These are phyloP conservation scores for Piromyces sp. DNA, from an alignment of 192 early-diverging fungal species.

Conservation along the genomic window DNA sequence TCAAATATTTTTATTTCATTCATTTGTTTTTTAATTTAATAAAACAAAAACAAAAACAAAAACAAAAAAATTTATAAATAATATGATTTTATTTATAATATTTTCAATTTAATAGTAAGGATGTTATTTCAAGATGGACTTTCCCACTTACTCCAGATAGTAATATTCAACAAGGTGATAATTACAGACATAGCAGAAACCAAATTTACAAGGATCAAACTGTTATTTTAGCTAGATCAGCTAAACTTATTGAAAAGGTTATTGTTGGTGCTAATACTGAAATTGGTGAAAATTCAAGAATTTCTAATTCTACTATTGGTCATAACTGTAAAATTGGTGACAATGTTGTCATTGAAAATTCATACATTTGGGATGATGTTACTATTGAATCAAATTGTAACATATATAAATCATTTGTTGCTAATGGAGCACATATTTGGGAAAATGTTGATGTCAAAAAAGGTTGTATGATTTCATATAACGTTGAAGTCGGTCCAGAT, in stretches of 20 bases:
- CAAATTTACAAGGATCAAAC: conserved; percentile 69
- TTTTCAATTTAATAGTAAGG: conserved; percentile 30
- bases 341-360: conserved; percentile 57
- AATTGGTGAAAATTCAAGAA: conserved; percentile 52
- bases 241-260: conserved; percentile 54
- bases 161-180: conserved; percentile 46
- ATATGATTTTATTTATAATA: background rate
- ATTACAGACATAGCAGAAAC: conserved; percentile 56
- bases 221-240: conserved; percentile 52
- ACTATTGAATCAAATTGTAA: conserved; percentile 46
- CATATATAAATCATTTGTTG: conserved; percentile 58
- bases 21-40: too few relatives aligned
- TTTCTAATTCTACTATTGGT: conserved; percentile 72
- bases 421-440: conserved; percentile 43
- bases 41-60: too few relatives aligned
- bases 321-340: conserved; percentile 56
- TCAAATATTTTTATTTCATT: too few relatives aligned
- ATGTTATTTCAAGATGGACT: conserved; percentile 79
- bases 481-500: conserved; percentile 56
- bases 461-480: conserved; percentile 47
- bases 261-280: conserved; percentile 57
- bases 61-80: too few relatives aligned
- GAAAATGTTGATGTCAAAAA: conserved; percentile 45
- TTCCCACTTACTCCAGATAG: conserved; percentile 87
- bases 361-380: conserved; percentile 71